These are phyloP conservation scores for Crithidia brevicula DNA, from an alignment of 208 protist species.

Conservation along the genomic window DNA sequence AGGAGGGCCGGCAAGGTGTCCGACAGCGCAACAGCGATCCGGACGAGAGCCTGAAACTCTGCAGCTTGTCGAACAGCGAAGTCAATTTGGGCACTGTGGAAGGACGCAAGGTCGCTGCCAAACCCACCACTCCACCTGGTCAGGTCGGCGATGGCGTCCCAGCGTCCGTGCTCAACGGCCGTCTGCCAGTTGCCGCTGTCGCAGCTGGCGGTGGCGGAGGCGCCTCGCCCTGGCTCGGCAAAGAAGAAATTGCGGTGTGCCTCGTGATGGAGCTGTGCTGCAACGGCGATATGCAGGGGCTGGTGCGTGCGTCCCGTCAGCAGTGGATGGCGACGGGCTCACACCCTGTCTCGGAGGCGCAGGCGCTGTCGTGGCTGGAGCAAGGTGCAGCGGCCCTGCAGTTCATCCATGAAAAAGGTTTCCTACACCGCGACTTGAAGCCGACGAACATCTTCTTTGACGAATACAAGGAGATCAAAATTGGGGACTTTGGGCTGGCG, in stretches of 20 bases:
- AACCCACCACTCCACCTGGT: no score
- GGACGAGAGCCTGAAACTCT: slow-evolving; percentile 22
- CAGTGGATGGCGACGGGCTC: slow-evolving; percentile 73
- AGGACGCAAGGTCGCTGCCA: background rate
- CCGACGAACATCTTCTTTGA: slow-evolving; percentile 93
- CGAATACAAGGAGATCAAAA: slow-evolving; percentile 64
- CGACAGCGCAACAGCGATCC: background rate
- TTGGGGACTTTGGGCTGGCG: slow-evolving; percentile 92
- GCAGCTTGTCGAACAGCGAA: slow-evolving; percentile 36
- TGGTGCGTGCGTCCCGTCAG: slow-evolving; percentile 62
- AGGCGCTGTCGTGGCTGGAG: slow-evolving; percentile 77
- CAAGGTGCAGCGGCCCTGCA: slow-evolving; percentile 76
- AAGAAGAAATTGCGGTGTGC: slow-evolving; percentile 74
- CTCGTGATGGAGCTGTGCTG: slow-evolving; percentile 90
- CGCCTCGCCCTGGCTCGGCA: slow-evolving; percentile 24
- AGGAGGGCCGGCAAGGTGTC: slow-evolving; percentile 5
- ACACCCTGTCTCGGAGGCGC: slow-evolving; percentile 65
- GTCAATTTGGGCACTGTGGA: slow-evolving; percentile 2
- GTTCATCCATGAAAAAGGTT: slow-evolving; percentile 86
- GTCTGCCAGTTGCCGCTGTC: background rate
- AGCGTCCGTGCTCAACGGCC: slow-evolving; percentile 16
- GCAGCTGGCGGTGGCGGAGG: background rate
- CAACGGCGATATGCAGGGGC: slow-evolving; percentile 71
- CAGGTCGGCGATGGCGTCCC: slow-evolving; percentile 4
- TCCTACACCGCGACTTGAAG: slow-evolving; percentile 91